phyloP scores from a whole-genome alignment of 805 yeast species.

The Lipomyces spencermartinsiae region DNA sequence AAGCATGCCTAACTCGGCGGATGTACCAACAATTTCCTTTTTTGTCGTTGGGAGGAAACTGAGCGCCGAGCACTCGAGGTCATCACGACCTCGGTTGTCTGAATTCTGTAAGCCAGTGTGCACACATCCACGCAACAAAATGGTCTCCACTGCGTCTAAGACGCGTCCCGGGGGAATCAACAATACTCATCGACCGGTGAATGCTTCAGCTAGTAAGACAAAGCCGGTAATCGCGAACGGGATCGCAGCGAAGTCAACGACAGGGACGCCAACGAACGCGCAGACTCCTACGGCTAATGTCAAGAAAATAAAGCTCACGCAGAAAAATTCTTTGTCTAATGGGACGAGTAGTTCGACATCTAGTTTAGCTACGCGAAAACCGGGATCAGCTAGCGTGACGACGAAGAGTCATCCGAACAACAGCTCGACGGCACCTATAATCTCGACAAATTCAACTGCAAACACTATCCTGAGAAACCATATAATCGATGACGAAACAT shows the following conservation, averaged over 20 bases:
- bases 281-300: slow-evolving; percentile 10
- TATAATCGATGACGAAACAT: slow-evolving; percentile 23
- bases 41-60: no score
- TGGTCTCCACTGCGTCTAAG: slow-evolving; percentile 36
- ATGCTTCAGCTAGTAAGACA: slow-evolving; percentile 9
- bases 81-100: neutral
- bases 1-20: no score
- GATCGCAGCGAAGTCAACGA: slow-evolving; percentile 4
- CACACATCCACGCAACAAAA: neutral
- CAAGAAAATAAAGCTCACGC: slow-evolving; percentile 34
- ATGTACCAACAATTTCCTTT: no score
- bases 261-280: slow-evolving; percentile 5
- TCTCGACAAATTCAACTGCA: slow-evolving; percentile 9
- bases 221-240: slow-evolving; percentile 11
- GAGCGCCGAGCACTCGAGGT: neutral
- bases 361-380: slow-evolving; percentile 12
- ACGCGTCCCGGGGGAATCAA: slow-evolving; percentile 33
- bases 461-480: slow-evolving; percentile 7
- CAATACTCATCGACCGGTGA: slow-evolving; percentile 8
- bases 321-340: slow-evolving; percentile 16
- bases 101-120: neutral
- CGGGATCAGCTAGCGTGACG: slow-evolving; percentile 9
- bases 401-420: slow-evolving; percentile 22
- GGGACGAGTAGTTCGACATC: slow-evolving; percentile 11
- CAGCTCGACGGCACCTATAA: slow-evolving; percentile 17